phyloP scores from a whole-genome alignment of 192 early-diverging fungal genomes.

The Dissophora ornata region DNA sequence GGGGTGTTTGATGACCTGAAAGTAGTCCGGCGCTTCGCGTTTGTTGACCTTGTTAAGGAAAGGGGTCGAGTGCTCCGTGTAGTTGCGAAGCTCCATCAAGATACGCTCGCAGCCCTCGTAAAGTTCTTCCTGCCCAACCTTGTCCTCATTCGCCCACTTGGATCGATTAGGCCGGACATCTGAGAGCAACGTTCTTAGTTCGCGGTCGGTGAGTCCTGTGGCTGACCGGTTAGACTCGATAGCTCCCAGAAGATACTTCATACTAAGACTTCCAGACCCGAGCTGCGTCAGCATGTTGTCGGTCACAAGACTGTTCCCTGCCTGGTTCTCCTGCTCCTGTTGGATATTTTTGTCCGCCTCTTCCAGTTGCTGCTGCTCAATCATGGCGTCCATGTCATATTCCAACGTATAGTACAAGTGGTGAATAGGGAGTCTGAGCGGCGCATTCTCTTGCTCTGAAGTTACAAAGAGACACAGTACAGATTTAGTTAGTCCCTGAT shows the following conservation, averaged over 20 bases:
- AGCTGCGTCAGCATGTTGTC: constrained; percentile 36
- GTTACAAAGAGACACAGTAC: neutral
- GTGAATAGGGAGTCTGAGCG: constrained; percentile 59
- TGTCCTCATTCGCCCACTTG: constrained; percentile 91
- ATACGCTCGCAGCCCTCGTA: constrained; percentile 90
- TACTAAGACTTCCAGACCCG: constrained; percentile 39
- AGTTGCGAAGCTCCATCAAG: constrained; percentile 82
- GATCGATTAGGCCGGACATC: constrained; percentile 84
- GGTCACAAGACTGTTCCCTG: constrained; percentile 20
- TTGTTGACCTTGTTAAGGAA: constrained; percentile 90
- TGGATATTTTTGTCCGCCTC: constrained; percentile 44
- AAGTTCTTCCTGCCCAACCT: constrained; percentile 90
- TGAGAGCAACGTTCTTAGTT: constrained; percentile 78
- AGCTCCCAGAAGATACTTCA: constrained; percentile 79
- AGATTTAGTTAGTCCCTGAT: neutral
- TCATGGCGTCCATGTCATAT: constrained; percentile 69
- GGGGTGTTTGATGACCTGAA: constrained; percentile 86
- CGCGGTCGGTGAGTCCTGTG: constrained; percentile 72
- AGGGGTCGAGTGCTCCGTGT: constrained; percentile 82
- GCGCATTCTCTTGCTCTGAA: constrained; percentile 25
- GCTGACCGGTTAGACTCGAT: constrained; percentile 78
- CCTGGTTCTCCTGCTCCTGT: constrained; percentile 37
- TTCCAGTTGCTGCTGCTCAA: constrained; percentile 59
- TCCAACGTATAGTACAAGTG: constrained; percentile 78
- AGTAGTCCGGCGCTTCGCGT: constrained; percentile 93